Base-by-base conservation (phyloP, 2,329 filamentous ascomycete species). In the Diaporthe sp. region DNA sequence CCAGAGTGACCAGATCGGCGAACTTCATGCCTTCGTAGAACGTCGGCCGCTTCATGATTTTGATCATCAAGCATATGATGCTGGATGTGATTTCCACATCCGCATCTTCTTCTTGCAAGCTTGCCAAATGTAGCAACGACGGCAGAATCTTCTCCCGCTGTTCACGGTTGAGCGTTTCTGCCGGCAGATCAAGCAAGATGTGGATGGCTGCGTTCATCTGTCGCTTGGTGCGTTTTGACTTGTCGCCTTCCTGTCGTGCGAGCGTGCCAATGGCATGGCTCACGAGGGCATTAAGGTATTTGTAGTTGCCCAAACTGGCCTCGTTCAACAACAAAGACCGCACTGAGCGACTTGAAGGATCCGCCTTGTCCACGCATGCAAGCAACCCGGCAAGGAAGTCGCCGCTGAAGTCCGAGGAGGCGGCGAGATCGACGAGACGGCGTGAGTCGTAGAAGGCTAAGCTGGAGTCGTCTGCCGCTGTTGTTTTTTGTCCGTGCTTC, bases 21-120 rank as follows among this genome's bases (percentile, higher is more conserved):
- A 85, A 90, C 1, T 75, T 78, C 81, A 89, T 85, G 78, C 82
- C 82, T 55, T 87, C 81, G 76, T 90, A 88, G 72, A 88, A 88
- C 0, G 87, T 89, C 0, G 88, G 84, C n/a, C 84, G 83, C 7
- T 81, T 79, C 85, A 89, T 88, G 32, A 90, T 79, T 77, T 88
- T 90, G 3, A 84, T 79, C 76, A 86, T 84, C 63, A 91, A 77
- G 27, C 84, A 83, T 9, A 90, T 80, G 7, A 87, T 77, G 13
- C 82, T 73, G 66, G 81, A 83, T 81, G 13, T 78, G 74, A 1
- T 19, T 76, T 61, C 25, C 70, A 47, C 7, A 27, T 53, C 56
- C 8, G 42, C 32, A 12, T 22, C 32, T 50, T 70, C 75, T 51
- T 71, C 73, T 37, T 75, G 76, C 77, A 78, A 78, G 66, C 73